Evolutionary conservation across 108 stramenopile species (phyloP).

Genomic region (Fragilaria radians): DNA sequence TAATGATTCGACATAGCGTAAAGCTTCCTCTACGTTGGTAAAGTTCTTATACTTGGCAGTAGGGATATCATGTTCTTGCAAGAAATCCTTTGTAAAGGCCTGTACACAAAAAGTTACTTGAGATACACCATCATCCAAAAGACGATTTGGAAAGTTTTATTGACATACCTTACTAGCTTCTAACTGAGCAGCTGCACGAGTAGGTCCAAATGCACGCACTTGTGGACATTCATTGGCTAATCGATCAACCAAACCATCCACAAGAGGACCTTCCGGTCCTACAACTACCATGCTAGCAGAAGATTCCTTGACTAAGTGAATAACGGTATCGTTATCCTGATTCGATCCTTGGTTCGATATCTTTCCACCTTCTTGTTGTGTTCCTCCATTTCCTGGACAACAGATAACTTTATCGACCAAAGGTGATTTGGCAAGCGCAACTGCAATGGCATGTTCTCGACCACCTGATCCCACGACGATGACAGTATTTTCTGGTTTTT

Average conservation of each 20-base stretch:
- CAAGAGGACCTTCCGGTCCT: conserved; percentile 96
- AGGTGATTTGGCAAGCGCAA: conserved; percentile 73
- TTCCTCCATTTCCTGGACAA: conserved; percentile 87
- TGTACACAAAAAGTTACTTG: conserved; percentile 7
- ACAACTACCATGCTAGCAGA: conserved; percentile 86
- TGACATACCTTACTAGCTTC: conserved; percentile 89
- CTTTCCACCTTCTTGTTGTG: conserved; percentile 60
- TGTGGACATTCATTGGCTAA: conserved; percentile 62
- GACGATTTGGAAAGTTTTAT: not conserved
- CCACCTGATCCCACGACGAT: conserved; percentile 85
- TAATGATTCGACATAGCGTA: conserved; percentile 75
- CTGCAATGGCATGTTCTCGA: conserved; percentile 82
- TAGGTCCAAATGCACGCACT: conserved; percentile 94
- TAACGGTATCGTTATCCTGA: conserved; percentile 66
- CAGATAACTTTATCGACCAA: conserved; percentile 62
- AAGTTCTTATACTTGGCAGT: conserved; percentile 94
- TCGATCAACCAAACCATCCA: conserved; percentile 89
- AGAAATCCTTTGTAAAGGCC: conserved; percentile 98
- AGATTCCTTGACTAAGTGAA: conserved; percentile 48
- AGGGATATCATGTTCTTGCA: conserved; percentile 86
- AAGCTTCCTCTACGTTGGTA: conserved; percentile 72
- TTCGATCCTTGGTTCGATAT: conserved; percentile 54
- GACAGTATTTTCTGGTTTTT: conserved; percentile 44
- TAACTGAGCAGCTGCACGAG: conserved; percentile 85
- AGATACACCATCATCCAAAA: no score